Base-by-base conservation (phyloP, 805 yeast species). In the Yarrowia sp. region DNA sequence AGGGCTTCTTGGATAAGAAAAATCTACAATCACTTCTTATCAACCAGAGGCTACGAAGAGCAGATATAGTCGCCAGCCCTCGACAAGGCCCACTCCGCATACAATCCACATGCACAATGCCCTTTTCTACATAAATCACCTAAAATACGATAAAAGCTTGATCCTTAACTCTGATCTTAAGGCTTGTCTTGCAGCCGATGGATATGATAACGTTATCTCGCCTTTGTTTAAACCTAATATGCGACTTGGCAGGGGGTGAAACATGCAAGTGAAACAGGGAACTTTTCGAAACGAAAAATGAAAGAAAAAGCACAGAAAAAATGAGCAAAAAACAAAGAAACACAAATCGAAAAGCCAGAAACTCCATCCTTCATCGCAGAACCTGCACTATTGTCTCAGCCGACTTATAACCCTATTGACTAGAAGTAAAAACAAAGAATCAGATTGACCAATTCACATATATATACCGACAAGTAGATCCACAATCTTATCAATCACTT, bases 201-300 rank as follows among this genome's bases (percentile, higher is more conserved):
- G 54, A 48, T 48, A 30, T 48, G 54, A 48, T 48, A 48, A 48
- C 54, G 54, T 32, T 48, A 48, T 14, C 8, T 3, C 6, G 51
- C 32, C 54, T 48, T 48, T 48, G 54, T 48, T 14, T 19, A 11
- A 48, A 48, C 26, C 10, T 21, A 19, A n/a, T 19, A 26, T 6
- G 54, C 54, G 38, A 32, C 54, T 48, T 48, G 54, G 54, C 54
- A 48, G 54, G 54, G 52, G 54, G 35, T n/a, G 26, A 19, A 17
- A 35, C 35, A 24, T 22, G 11, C n/a, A 17, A 46, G 11, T 14
- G 22, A 17, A 46, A 28, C 26, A 17, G 32, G 19, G 30, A 43
- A 12, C 28, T 14, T 16, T 8, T 1, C 5, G 16, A 28, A 26
- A 48, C 36, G 40, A 30, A 48, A 48, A 46, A 36, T 11, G 21